A percentile compares a stretch with the other conserved stretches of the same genome.
Conservation (phyloP, 2,329 filamentous ascomycete genomes). For the Botrytis pseudocinerea region DNA sequence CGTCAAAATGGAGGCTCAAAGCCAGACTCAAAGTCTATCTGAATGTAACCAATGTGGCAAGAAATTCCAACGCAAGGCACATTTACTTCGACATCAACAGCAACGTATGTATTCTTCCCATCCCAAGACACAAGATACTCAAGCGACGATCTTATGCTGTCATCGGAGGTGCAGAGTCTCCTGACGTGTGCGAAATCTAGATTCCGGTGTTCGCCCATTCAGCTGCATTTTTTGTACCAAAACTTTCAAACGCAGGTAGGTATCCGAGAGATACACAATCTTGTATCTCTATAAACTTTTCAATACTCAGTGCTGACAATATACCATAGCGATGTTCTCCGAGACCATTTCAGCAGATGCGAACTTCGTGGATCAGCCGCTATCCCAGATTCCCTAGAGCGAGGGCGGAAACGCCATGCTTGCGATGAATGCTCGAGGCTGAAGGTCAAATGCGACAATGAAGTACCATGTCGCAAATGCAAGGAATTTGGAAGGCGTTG, state of each 20-base stretch:
- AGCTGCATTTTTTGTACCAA: constrained; percentile 42
- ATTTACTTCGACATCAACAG: constrained; percentile 40
- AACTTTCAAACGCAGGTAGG: constrained; percentile 41
- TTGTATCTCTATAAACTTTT: background rate
- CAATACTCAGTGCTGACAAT: background rate
- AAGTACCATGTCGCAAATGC: constrained; percentile 40
- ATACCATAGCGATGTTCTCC: constrained; percentile 38
- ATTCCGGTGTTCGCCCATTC: constrained; percentile 39
- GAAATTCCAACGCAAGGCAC: constrained; percentile 41
- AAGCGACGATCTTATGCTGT: background rate
- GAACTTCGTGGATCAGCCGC: constrained; percentile 36
- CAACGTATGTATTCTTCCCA: constrained; percentile 36
- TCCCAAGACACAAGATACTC: background rate
- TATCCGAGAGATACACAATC: background rate
- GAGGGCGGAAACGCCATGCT: constrained; percentile 41
- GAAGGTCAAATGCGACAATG: constrained; percentile 42
- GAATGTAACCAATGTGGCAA: constrained; percentile 41
- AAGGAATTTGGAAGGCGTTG: constrained; percentile 39
- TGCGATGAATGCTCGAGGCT: constrained; percentile 41
- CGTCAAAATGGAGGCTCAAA: constrained; percentile 40
- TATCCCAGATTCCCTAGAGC: constrained; percentile 39
- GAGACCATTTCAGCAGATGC: constrained; percentile 41
- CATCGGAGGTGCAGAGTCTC: background rate
- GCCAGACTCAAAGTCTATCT: constrained; percentile 40
- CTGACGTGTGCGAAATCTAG: constrained; percentile 30